phyloP scores from a whole-genome alignment of 768 basidiomycete species.

The Lentinula lateritia region DNA sequence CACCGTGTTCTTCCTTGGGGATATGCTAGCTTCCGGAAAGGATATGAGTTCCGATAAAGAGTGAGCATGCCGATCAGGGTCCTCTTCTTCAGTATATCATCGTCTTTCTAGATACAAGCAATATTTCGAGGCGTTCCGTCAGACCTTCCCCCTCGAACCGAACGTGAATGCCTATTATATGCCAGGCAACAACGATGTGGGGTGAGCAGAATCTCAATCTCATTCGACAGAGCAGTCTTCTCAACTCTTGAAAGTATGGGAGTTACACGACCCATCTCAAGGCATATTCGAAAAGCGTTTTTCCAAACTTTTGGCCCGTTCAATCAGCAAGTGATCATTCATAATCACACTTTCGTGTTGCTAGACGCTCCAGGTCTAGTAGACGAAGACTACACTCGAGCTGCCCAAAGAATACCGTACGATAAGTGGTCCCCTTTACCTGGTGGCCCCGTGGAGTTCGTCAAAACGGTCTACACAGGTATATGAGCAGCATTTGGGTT shows the following conservation, averaged over 20 bases:
- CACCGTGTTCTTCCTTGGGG: constrained; percentile 70
- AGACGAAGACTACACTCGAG: constrained; percentile 73
- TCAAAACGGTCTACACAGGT: constrained; percentile 39
- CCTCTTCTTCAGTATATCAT: background rate
- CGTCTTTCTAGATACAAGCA: constrained; percentile 45
- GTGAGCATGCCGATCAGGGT: constrained; percentile 21
- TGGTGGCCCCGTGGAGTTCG: constrained; percentile 56
- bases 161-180: constrained; percentile 47
- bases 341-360: constrained; percentile 68
- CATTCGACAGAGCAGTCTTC: background rate
- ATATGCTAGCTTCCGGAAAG: constrained; percentile 67
- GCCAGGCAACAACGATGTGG: constrained; percentile 82
- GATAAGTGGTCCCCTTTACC: constrained; percentile 49
- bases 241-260: constrained; percentile 40
- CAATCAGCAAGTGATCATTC: constrained; percentile 55
- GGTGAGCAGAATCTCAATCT: constrained; percentile 29
- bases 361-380: constrained; percentile 76
- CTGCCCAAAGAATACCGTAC: constrained; percentile 42
- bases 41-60: constrained; percentile 42
- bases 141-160: constrained; percentile 44
- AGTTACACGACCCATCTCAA: constrained; percentile 41
- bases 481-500: background rate
- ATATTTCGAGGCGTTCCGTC: constrained; percentile 57
- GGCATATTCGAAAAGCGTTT: constrained; percentile 55
- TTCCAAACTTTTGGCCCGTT: constrained; percentile 59